Percentiles rank a stretch among this genome's conserved stretches.
These are phyloP conservation scores for Stagonosporopsis tanaceti DNA, from an alignment of 2,329 filamentous ascomycete genomes.

Conservation along the genomic window DNA sequence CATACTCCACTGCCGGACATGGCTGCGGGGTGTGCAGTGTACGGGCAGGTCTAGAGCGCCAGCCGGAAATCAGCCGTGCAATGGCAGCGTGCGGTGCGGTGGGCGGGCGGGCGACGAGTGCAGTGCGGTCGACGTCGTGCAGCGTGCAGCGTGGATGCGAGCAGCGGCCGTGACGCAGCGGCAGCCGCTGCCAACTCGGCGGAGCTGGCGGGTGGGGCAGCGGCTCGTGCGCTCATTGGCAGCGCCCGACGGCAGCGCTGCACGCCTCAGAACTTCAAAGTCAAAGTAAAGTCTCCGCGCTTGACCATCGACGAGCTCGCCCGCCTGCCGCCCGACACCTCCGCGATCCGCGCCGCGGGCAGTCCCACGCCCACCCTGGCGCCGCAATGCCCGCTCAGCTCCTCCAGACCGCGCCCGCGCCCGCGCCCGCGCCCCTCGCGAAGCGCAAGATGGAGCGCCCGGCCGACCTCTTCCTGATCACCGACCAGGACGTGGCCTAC, in stretches of 20 bases:
- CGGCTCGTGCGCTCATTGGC: not conserved
- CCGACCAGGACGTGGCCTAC: constrained; percentile 91
- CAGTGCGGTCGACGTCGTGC: too few relatives aligned
- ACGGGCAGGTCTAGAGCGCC: constrained; percentile 3
- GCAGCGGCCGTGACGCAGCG: too few relatives aligned
- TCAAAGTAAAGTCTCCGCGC: constrained; percentile 6
- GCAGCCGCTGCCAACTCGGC: too few relatives aligned
- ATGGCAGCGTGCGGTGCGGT: constrained; percentile 5
- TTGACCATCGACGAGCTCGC: not conserved
- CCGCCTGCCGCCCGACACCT: constrained; percentile 1
- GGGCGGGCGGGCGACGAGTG: constrained; percentile 4
- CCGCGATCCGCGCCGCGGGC: constrained; percentile 30
- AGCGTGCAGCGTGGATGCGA: not conserved
- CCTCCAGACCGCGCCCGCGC: constrained; percentile 44
- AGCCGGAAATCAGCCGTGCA: not conserved
- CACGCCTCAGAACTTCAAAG: not conserved
- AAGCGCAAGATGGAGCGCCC: constrained; percentile 48
- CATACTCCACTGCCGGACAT: constrained; percentile 65
- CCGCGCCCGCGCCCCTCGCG: constrained; percentile 29
- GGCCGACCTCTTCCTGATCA: constrained; percentile 60
- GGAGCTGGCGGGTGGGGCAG: not conserved
- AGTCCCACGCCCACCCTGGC: constrained; percentile 36
- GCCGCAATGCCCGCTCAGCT: constrained; percentile 56
- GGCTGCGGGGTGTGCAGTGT: constrained; percentile 33
- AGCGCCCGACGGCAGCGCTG: too few relatives aligned